Evolutionary conservation across 2,329 filamentous ascomycete species (phyloP).

Genomic region (Bertia moriformis): DNA sequence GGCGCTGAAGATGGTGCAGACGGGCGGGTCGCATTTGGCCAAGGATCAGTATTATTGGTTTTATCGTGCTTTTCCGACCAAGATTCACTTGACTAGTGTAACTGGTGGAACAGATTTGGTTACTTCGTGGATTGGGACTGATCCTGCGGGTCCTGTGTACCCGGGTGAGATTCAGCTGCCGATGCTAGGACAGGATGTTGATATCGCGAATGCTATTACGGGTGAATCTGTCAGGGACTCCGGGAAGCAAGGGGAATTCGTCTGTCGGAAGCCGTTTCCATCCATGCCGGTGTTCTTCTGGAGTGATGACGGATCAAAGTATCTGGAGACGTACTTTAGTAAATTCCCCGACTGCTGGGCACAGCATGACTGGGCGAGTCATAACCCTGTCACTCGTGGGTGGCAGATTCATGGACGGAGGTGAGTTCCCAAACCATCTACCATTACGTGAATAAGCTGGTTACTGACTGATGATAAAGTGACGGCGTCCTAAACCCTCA

Average conservation of each 20-base stretch:
- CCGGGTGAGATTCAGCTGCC: constrained; percentile 27
- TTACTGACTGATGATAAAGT: not conserved
- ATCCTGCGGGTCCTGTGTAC: constrained; percentile 23
- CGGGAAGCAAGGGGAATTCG: constrained; percentile 22
- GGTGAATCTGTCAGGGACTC: constrained; percentile 15
- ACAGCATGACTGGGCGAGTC: constrained; percentile 28
- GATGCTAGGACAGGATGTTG: constrained; percentile 28
- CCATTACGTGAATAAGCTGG: no score
- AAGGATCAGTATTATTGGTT: constrained; percentile 27
- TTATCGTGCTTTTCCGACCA: constrained; percentile 20
- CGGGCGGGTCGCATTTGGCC: constrained; percentile 25
- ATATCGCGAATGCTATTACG: constrained; percentile 21
- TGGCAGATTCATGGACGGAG: constrained; percentile 25
- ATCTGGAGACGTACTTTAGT: constrained; percentile 27
- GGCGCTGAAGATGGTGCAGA: constrained; percentile 23
- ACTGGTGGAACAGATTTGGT: constrained; percentile 31
- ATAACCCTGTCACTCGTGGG: constrained; percentile 22
- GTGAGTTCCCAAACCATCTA: no score
- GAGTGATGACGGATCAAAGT: constrained; percentile 22
- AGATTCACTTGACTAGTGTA: constrained; percentile 21
- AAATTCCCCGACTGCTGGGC: constrained; percentile 23
- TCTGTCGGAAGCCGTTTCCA: constrained; percentile 27
- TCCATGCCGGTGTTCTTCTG: constrained; percentile 28
- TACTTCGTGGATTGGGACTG: constrained; percentile 24
- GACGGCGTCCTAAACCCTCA: constrained; percentile 30